Percentiles rank a stretch among this genome's conserved stretches.
These are phyloP conservation scores for Dictyostelium purpureum DNA, from an alignment of 78 protist genomes.

Conservation along the genomic window DNA sequence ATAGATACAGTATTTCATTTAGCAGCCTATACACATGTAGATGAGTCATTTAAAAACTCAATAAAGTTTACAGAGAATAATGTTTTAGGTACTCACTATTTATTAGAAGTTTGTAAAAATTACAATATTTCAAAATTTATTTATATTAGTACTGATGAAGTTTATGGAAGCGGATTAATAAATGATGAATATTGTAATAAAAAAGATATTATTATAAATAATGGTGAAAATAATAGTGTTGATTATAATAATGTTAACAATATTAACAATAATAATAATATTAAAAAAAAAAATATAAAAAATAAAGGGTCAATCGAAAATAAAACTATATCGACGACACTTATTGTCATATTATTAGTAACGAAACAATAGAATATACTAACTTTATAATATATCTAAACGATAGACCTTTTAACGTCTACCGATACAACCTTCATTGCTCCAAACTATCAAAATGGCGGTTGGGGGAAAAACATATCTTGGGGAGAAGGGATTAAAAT, in stretches of 20 bases:
- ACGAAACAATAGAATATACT: background rate
- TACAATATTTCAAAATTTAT: constrained; percentile 88
- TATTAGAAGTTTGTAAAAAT: constrained; percentile 88
- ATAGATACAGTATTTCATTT: constrained; percentile 96
- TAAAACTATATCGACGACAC: too few relatives aligned
- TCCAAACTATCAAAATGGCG: constrained; percentile 32
- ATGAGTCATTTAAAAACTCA: constrained; percentile 46
- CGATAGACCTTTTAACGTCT: constrained; percentile 94
- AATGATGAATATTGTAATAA: background rate
- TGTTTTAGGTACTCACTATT: constrained; percentile 95
- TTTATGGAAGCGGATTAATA: constrained; percentile 91
- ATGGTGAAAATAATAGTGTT: background rate
- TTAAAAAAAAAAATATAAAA: background rate
- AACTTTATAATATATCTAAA: constrained; percentile 61
- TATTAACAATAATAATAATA: constrained; percentile 8
- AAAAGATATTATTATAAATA: constrained; percentile 56
- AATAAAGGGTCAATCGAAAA: too few relatives aligned
- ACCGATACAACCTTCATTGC: constrained; percentile 41
- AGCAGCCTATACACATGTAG: constrained; percentile 98
- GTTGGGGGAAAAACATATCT: constrained; percentile 51
- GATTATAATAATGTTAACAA: constrained; percentile 34
- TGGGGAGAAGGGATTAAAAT: constrained; percentile 42
- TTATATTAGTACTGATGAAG: constrained; percentile 98
- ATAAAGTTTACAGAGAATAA: constrained; percentile 92
- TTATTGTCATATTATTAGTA: too few relatives aligned